These are phyloP conservation scores for Paraphoma chrysanthemicola DNA, from an alignment of 2,329 filamentous ascomycete species.

Conservation along the genomic window DNA sequence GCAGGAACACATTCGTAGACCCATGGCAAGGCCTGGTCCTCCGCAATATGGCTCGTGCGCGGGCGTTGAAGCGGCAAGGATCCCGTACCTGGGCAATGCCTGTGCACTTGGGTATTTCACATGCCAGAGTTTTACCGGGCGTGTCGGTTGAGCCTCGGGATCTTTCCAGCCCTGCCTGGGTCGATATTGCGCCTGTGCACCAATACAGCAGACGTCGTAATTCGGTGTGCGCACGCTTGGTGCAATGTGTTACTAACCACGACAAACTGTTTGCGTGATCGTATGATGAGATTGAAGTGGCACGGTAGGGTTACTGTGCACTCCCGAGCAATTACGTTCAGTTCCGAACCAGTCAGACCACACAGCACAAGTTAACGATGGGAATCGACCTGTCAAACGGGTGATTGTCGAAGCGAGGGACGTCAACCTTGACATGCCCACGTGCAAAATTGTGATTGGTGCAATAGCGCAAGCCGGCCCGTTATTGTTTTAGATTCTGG, in stretches of 20 bases:
- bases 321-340: not conserved
- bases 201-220: constrained; percentile 2
- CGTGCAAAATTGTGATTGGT: constrained; percentile 12
- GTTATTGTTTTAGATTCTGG: constrained; percentile 4
- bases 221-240: constrained; percentile 2
- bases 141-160: constrained; percentile 17
- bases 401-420: not conserved
- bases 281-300: not conserved
- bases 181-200: constrained; percentile 13
- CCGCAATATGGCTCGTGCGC: constrained; percentile 9
- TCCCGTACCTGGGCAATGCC: not conserved
- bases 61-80: constrained; percentile 4
- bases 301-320: not conserved
- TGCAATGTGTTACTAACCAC: not conserved
- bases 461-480: constrained; percentile 5
- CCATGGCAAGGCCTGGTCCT: constrained; percentile 7
- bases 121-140: constrained; percentile 3
- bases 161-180: constrained; percentile 13
- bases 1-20: not conserved
- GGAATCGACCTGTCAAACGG: constrained; percentile 2
- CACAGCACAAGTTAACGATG: not conserved
- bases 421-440: constrained; percentile 1
- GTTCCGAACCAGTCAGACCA: not conserved
- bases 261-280: not conserved
- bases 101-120: constrained; percentile 6